Base-by-base conservation (phyloP, 768 basidiomycete genomes). In the Candolleomyces eurysporus region DNA sequence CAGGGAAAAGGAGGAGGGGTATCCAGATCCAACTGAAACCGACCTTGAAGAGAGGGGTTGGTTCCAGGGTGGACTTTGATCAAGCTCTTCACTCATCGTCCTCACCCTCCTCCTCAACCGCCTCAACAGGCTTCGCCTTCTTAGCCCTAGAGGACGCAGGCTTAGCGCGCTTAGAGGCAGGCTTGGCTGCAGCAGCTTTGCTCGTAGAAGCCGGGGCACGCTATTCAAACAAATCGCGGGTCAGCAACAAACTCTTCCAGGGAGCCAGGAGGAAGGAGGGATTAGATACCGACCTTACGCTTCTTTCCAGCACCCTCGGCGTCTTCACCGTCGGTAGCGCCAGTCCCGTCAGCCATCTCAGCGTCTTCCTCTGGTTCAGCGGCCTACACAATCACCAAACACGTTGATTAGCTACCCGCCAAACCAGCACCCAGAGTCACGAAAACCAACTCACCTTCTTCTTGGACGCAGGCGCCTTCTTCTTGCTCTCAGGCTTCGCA, bases 231-330 rank as follows among this genome's bases (percentile, higher is more conserved):
- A 36, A 40, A 30, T 52, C 21, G 48, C 49, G 32, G 16, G 57
- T 31, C 49, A n/a, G 53, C 32, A 58, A 43, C 19, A 48, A 36
- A 69, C 60, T 59, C 10, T 36, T 48, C 4, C 42, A 42, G 51
- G 31, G 30, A 19, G 48, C 43, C 51, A 13, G 36, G 11, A 36
- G 36, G 36, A 36, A 11, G 11, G 36, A 36, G 5, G 6, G 11
- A 36, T 8, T 36, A 36, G 36, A 50, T 4, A 64, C 75, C 21
- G 66, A 86, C 89, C 85, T 91, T 89, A 75, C 88, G 86, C 75
- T 92, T 92, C 78, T 86, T 90, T 67, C 73, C 75, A 59, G 69
- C 69, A 2, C 78, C 60, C 40, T 60, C 59, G 16, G 58, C 77
- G 11, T 84, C 82, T 14, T 79, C 82, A 1, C 80, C 81, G 5